Percentiles rank a stretch among this genome's conserved stretches.
phyloP scores from a whole-genome alignment of 2,329 filamentous ascomycete species.

The Colletotrichum noveboracense region DNA sequence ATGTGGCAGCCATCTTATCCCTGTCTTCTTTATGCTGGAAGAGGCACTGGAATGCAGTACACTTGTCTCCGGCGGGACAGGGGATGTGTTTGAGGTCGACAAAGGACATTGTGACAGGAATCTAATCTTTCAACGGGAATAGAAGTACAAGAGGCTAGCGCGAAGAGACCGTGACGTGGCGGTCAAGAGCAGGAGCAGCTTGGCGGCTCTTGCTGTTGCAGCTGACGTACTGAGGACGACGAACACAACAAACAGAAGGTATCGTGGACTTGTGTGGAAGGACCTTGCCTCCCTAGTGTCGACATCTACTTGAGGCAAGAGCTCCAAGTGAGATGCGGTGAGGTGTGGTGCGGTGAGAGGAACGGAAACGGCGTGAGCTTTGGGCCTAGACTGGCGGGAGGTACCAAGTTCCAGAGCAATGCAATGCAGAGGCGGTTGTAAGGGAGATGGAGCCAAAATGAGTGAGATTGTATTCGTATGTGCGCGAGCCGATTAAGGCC shows the following conservation, averaged over 20 bases:
- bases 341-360: neutral
- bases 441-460: neutral
- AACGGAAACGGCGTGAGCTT: neutral
- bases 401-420: neutral
- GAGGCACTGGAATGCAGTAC: constrained; percentile 55
- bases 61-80: constrained; percentile 53
- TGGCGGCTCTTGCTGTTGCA: constrained; percentile 33
- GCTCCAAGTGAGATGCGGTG: neutral
- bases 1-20: constrained; percentile 19
- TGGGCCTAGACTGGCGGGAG: neutral
- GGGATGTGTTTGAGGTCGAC: constrained; percentile 51
- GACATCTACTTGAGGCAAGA: neutral
- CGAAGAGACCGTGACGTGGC: neutral
- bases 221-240: neutral
- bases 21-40: constrained; percentile 50
- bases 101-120: constrained; percentile 22
- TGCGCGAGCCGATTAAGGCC: neutral
- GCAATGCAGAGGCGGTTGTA: neutral
- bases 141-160: neutral
- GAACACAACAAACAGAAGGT: neutral
- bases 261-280: neutral
- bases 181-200: constrained; percentile 24
- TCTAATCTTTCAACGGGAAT: neutral
- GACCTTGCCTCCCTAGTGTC: constrained; percentile 21
- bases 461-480: neutral